Base-by-base conservation (phyloP, 2,329 filamentous ascomycete species). In the Aplosporella prunicola region DNA sequence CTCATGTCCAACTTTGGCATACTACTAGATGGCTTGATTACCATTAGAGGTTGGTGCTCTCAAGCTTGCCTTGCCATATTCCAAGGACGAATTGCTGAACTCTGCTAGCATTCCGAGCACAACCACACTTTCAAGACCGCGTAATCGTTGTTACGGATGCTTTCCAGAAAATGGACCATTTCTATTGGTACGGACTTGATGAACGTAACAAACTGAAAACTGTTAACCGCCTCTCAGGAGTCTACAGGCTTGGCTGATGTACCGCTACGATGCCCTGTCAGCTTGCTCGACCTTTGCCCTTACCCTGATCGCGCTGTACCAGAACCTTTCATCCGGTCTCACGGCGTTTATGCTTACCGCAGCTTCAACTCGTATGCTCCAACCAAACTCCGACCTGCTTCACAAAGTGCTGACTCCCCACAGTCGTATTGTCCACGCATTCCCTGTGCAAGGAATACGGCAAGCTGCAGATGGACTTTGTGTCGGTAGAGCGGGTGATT, bases 121-220 rank as follows among this genome's bases (percentile, higher is more conserved):
- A 93, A 48, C 64, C 72, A 4, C 78, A 82, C 35, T 94, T 94
- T 51, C 85, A 93, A 52, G 73, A 78, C 44, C 74, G 79, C 34
- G 84, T 93, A 35, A 80, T 95, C 22, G 66, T 71, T 2, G 86
- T 87, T 0, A 86, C 87, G 0, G 87, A 94, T 52, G 78, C 78
- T 13, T 94, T 94, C 53, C 88, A 94, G 56, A 86, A 86, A 54
- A 91, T 93, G 72, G 88, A 95, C 51, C 88, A 95, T 56, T 93
- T 94, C 62, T 94, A 93, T 62, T 94, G 87, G 82, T 35, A 16
- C 27, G 27, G 16, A 16, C n/a, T 27, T n/a, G 23, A 9, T 9
- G 23, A 9, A 9, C 9, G n/a, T 25, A 9, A n/a, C 23, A 25
- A 9, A 25, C 9, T 25, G n/a, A n/a, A 25, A 9, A 25, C n/a